These are phyloP conservation scores for Pinus taeda DNA, from an alignment of 75 land plant species.

Conservation along the genomic window DNA sequence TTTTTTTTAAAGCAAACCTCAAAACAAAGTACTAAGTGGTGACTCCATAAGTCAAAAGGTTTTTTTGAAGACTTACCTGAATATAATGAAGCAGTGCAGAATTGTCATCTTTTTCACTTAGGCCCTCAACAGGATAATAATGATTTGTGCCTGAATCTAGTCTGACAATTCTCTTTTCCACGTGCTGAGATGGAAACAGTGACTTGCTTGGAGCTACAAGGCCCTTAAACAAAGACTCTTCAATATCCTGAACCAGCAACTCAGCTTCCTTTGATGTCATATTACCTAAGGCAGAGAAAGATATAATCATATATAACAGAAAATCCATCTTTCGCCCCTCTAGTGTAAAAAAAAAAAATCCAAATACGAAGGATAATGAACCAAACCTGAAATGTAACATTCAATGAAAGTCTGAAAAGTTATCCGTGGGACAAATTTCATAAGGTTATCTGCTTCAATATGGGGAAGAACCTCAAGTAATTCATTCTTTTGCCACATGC, in stretches of 20 bases:
- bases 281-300: slow-evolving; percentile 50
- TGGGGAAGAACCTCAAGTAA: slow-evolving; percentile 72
- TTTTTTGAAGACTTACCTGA: slow-evolving; percentile 50
- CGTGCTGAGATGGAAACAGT: slow-evolving; percentile 68
- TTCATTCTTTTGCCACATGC: slow-evolving; percentile 79
- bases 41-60: neutral
- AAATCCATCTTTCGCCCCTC: neutral
- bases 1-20: neutral
- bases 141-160: slow-evolving; percentile 52
- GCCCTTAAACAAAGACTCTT: slow-evolving; percentile 54
- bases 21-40: neutral
- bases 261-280: slow-evolving; percentile 76
- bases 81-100: slow-evolving; percentile 85
- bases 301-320: neutral
- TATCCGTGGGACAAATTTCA: slow-evolving; percentile 53
- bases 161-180: slow-evolving; percentile 76
- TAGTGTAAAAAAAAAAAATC: neutral
- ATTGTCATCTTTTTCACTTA: slow-evolving; percentile 78
- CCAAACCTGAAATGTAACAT: slow-evolving; percentile 83
- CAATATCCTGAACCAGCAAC: slow-evolving; percentile 63
- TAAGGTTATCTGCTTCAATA: slow-evolving; percentile 61
- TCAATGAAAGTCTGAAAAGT: slow-evolving; percentile 69
- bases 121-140: slow-evolving; percentile 55
- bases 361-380: neutral
- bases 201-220: slow-evolving; percentile 47